phyloP scores from a whole-genome alignment of 2,329 filamentous ascomycete genomes.

The Colletotrichum sp. region DNA sequence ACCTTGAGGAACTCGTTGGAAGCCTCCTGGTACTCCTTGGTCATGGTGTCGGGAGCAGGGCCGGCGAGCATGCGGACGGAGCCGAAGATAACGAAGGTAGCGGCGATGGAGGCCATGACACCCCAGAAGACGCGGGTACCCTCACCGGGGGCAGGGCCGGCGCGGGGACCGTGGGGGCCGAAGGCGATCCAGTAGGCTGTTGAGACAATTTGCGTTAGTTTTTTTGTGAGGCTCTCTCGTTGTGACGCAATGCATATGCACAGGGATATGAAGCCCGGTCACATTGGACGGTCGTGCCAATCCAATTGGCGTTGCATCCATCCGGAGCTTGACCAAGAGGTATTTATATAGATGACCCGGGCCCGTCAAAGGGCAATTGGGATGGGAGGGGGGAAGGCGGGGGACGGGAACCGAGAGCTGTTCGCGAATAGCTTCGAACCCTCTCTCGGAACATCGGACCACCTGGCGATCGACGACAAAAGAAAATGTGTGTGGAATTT shows the following conservation, averaged over 20 bases:
- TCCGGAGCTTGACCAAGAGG: not conserved
- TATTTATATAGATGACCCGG: not conserved
- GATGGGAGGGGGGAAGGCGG: not conserved
- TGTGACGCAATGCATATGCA: conserved; percentile 19
- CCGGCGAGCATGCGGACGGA: conserved; percentile 74
- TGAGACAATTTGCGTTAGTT: conserved; percentile 44
- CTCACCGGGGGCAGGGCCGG: conserved; percentile 83
- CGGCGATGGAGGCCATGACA: conserved; percentile 70
- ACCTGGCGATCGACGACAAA: conserved; percentile 3
- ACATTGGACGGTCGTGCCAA: not conserved
- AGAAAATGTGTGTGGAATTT: not conserved
- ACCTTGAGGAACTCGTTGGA: conserved; percentile 95
- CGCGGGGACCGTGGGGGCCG: conserved; percentile 92
- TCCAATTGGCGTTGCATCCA: conserved; percentile 7
- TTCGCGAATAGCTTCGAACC: not conserved
- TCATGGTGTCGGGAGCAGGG: conserved; percentile 84
- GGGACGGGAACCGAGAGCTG: not conserved
- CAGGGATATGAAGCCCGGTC: conserved; percentile 1
- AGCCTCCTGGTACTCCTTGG: conserved; percentile 95
- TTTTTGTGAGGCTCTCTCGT: conserved; percentile 6
- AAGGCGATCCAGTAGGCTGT: conserved; percentile 99
- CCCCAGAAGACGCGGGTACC: conserved; percentile 78
- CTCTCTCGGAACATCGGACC: not conserved
- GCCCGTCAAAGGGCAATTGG: not conserved
- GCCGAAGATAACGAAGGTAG: conserved; percentile 75